Conservation (phyloP, 257 asterid species). For the Rehmannia glutinosa region DNA sequence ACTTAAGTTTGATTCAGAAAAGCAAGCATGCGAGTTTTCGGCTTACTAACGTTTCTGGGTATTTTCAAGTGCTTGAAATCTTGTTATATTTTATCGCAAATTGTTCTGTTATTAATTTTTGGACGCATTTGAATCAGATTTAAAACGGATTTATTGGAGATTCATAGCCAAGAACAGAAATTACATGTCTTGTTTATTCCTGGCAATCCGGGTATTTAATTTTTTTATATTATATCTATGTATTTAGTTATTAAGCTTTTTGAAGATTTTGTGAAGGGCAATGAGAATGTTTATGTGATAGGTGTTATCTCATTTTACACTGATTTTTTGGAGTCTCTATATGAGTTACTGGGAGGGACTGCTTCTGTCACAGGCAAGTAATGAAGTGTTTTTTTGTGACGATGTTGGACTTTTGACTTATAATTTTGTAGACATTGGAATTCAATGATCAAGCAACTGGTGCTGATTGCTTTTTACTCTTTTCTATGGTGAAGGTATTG, state of each 20-base stretch:
- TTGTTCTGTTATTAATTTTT: background rate
- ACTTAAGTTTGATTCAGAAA: constrained; percentile 25
- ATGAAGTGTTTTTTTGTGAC: background rate
- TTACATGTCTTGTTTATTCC: constrained; percentile 76
- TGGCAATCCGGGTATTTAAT: constrained; percentile 82
- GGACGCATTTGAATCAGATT: constrained; percentile 36
- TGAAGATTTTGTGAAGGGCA: background rate
- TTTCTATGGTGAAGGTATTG: constrained; percentile 53
- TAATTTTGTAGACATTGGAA: constrained; percentile 4
- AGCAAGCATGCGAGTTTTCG: constrained; percentile 38
- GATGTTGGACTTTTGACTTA: background rate
- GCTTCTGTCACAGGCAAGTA: constrained; percentile 76
- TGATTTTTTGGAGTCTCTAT: constrained; percentile 66
- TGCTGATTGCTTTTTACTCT: constrained; percentile 19
- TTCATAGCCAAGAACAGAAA: constrained; percentile 52
- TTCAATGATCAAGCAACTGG: constrained; percentile 3
- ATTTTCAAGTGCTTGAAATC: constrained; percentile 1
- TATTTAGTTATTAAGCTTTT: background rate
- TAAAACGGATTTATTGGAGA: constrained; percentile 69
- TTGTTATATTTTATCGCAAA: background rate
- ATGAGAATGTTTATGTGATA: constrained; percentile 28
- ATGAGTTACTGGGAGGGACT: constrained; percentile 61
- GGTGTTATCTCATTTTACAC: constrained; percentile 83
- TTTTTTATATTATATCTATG: background rate
- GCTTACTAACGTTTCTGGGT: constrained; percentile 57